These are phyloP conservation scores for Saccharomycopsis sp. DNA, from an alignment of 805 yeast genomes.

Conservation along the genomic window DNA sequence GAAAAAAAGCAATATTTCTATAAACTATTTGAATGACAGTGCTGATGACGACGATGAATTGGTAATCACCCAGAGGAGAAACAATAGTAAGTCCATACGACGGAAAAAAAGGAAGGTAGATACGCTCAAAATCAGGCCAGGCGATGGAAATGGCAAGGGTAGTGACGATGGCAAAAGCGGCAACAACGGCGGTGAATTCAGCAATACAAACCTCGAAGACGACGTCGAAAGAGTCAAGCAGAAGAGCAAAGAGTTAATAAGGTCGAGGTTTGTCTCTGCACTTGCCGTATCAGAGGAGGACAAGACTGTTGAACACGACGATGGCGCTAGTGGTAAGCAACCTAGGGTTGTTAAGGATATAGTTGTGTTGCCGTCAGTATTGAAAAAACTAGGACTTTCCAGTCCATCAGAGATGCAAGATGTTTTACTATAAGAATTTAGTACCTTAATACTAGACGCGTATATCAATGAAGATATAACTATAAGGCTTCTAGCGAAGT, in stretches of 20 bases:
- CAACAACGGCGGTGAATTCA: no score
- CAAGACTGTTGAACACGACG: neutral
- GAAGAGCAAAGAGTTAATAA: neutral
- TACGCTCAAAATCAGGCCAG: no score
- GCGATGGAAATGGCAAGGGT: neutral
- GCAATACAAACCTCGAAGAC: no score
- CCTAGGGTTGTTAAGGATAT: neutral
- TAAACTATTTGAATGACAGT: neutral
- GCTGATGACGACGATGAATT: neutral
- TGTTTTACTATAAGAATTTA: no score
- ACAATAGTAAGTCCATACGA: neutral
- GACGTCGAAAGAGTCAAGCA: neutral
- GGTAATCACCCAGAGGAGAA: neutral
- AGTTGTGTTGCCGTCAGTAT: neutral
- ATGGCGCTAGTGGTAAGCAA: neutral
- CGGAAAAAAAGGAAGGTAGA: neutral
- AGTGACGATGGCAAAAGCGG: neutral
- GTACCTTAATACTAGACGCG: no score
- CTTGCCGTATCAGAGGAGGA: neutral
- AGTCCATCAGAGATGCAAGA: neutral
- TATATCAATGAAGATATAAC: no score
- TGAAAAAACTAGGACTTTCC: neutral
- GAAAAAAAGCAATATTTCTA: neutral
- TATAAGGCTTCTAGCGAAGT: no score
- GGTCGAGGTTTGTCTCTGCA: neutral